phyloP scores from a whole-genome alignment of 2,329 filamentous ascomycete species.

The Penicillium sp. region DNA sequence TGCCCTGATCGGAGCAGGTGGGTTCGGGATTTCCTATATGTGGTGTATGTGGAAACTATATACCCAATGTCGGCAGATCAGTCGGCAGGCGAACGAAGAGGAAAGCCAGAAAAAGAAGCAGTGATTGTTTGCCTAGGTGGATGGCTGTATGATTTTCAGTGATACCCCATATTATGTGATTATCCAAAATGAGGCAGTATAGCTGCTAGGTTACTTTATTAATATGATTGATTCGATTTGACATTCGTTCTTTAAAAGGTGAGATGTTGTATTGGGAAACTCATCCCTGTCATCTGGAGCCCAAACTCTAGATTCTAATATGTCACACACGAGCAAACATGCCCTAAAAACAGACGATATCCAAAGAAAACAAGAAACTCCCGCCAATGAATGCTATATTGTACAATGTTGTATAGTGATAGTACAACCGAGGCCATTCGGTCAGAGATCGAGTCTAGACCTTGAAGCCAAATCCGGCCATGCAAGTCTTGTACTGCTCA shows the following conservation, averaged over 20 bases:
- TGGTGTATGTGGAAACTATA: slow-evolving; percentile 77
- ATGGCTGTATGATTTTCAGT: slow-evolving; percentile 18
- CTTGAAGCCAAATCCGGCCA: slow-evolving; percentile 91
- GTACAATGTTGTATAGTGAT: slow-evolving; percentile 21
- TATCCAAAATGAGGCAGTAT: slow-evolving; percentile 3
- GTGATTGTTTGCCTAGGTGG: slow-evolving; percentile 19
- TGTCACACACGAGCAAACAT: slow-evolving; percentile 10
- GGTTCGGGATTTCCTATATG: slow-evolving; percentile 82
- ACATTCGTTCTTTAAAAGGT: slow-evolving; percentile 6
- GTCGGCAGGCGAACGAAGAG: slow-evolving; percentile 25
- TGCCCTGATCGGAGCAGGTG: slow-evolving; percentile 78
- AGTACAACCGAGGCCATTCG: background rate
- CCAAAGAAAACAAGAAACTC: slow-evolving; percentile 16
- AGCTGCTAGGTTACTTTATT: slow-evolving; percentile 11
- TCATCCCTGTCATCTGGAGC: slow-evolving; percentile 1
- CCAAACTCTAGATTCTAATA: slow-evolving; percentile 9
- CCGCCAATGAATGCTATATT: slow-evolving; percentile 26
- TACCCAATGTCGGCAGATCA: slow-evolving; percentile 31
- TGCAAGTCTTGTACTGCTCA: slow-evolving; percentile 83
- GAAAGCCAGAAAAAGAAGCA: slow-evolving; percentile 37
- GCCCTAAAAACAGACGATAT: slow-evolving; percentile 5
- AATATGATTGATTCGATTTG: background rate
- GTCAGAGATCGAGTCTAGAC: slow-evolving; percentile 33
- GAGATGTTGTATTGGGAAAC: slow-evolving; percentile 19
- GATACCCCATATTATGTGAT: slow-evolving; percentile 30